Conservation (phyloP, 1,284 basidiomycete genomes). For the Ceratobasidium theobromae region DNA sequence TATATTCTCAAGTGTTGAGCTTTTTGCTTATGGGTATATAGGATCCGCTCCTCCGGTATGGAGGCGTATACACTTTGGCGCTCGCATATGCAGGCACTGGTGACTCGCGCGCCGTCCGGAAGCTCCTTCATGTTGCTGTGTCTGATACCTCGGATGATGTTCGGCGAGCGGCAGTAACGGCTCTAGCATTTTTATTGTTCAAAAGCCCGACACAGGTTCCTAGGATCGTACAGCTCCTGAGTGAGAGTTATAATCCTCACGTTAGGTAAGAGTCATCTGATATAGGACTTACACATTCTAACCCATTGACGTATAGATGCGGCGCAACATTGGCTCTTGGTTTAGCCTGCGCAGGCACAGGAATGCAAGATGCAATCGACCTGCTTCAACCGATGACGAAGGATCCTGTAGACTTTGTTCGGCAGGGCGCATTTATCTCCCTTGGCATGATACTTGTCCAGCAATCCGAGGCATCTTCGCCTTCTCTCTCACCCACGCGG, state of each 20-base stretch:
- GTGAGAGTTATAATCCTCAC: constrained; percentile 98
- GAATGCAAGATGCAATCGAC: constrained; percentile 80
- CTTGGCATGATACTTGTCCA: constrained; percentile 95
- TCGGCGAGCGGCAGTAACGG: constrained; percentile 89
- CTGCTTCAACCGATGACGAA: constrained; percentile 96
- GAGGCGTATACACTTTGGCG: constrained; percentile 92
- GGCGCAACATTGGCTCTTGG: constrained; percentile 93
- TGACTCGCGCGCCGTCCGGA: constrained; percentile 87
- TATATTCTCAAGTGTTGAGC: constrained; percentile 32
- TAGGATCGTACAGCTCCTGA: constrained; percentile 89
- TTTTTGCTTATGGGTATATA: constrained; percentile 42
- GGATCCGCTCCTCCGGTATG: constrained; percentile 95
- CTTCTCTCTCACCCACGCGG: constrained; percentile 77
- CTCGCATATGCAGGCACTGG: constrained; percentile 94
- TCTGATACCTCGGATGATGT: constrained; percentile 98
- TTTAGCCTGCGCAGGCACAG: constrained; percentile 96
- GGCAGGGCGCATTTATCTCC: constrained; percentile 94
- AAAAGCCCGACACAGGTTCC: constrained; percentile 94
- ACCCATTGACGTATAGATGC: constrained; percentile 47
- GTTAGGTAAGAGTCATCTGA: constrained; percentile 57
- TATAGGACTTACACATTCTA: not conserved
- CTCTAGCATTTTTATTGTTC: constrained; percentile 92
- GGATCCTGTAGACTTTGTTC: constrained; percentile 94
- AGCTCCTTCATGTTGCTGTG: constrained; percentile 90
- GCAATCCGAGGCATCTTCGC: constrained; percentile 85